These are phyloP conservation scores for Fraxinus anomala DNA, from an alignment of 257 asterid species.

Conservation along the genomic window DNA sequence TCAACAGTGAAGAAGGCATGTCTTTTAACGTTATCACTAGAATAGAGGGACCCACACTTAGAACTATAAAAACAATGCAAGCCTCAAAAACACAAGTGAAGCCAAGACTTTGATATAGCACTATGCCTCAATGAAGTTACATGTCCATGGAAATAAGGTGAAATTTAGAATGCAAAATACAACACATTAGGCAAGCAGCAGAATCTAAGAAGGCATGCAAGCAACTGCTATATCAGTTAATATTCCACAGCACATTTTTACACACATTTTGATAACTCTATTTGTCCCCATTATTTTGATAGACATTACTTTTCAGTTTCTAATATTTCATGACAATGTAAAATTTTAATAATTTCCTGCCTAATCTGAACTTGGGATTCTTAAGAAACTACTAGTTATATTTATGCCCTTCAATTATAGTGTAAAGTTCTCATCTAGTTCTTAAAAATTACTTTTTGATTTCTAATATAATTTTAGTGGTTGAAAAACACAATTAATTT, in stretches of 20 bases:
- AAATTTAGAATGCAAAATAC: background rate
- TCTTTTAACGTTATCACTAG: background rate
- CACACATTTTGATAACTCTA: background rate
- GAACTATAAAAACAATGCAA: background rate
- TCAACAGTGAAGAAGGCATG: background rate
- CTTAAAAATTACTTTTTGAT: background rate
- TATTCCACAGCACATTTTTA: background rate
- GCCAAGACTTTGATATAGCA: background rate
- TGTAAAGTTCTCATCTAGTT: background rate
- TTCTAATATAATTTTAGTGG: background rate
- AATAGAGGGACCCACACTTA: background rate
- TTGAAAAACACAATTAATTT: conserved; percentile 3
- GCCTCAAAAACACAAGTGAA: background rate
- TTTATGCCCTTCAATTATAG: background rate
- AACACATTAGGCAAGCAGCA: background rate
- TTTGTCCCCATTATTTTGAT: background rate
- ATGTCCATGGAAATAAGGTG: background rate
- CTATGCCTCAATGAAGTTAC: background rate
- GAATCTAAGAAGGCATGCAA: background rate
- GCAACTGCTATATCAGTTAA: background rate
- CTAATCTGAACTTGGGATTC: background rate
- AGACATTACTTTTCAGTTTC: background rate
- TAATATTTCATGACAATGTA: background rate
- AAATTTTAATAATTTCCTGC: no score
- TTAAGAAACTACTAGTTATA: background rate